A percentile compares a stretch with the other conserved stretches of the same genome.
Conservation (phyloP, 2,329 filamentous ascomycete species). For the Corynespora cassiicola region DNA sequence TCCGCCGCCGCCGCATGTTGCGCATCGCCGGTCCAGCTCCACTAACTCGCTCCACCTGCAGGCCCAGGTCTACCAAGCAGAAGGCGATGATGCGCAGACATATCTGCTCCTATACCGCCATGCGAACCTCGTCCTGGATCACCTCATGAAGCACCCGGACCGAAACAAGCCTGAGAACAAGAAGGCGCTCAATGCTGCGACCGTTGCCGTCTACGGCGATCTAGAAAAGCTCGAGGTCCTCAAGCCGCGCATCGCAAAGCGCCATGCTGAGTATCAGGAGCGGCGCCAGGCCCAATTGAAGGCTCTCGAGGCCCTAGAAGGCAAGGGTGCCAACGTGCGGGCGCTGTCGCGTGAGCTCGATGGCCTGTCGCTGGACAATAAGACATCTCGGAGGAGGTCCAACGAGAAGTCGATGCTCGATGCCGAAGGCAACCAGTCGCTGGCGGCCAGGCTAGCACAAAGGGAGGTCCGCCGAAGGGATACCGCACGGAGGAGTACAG, state of each 20-base stretch:
- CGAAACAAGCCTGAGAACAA: slow-evolving; percentile 68
- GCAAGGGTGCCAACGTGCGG: slow-evolving; percentile 12
- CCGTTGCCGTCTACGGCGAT: slow-evolving; percentile 68
- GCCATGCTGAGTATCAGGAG: slow-evolving; percentile 61
- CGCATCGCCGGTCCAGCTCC: slow-evolving; percentile 14
- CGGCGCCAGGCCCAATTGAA: slow-evolving; percentile 31
- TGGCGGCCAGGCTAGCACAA: slow-evolving; percentile 43
- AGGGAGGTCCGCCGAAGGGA: slow-evolving; percentile 43
- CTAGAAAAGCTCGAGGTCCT: slow-evolving; percentile 76
- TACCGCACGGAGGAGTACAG: slow-evolving; percentile 54
- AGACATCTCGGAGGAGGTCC: slow-evolving; percentile 22
- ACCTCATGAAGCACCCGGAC: slow-evolving; percentile 78
- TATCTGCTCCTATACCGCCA: slow-evolving; percentile 93
- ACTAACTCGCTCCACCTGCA: too few relatives aligned
- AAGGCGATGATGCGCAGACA: slow-evolving; percentile 85
- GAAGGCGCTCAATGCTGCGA: slow-evolving; percentile 61
- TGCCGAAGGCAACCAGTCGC: slow-evolving; percentile 36
- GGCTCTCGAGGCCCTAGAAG: slow-evolving; percentile 33
- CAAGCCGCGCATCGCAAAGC: slow-evolving; percentile 77
- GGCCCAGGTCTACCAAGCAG: slow-evolving; percentile 83
- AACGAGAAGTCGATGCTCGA: slow-evolving; percentile 39
- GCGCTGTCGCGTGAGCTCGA: slow-evolving; percentile 30
- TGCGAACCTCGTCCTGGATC: slow-evolving; percentile 80
- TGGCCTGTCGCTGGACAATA: slow-evolving; percentile 22
- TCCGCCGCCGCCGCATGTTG: background rate